phyloP scores from a whole-genome alignment of 441 rosid genomes.

The Hura crepitans region DNA sequence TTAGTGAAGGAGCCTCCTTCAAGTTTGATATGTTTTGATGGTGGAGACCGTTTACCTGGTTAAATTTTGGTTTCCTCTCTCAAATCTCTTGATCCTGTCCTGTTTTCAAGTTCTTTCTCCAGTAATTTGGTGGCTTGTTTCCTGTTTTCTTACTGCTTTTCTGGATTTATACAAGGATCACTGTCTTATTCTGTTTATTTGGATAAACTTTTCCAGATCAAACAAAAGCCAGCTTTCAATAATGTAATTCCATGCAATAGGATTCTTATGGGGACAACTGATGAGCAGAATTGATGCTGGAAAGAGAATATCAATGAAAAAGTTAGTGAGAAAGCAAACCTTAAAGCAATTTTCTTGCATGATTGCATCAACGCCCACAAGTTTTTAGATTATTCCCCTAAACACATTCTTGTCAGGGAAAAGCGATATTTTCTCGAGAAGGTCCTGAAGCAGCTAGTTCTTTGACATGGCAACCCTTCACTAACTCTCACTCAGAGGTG shows the following conservation, averaged over 20 bases:
- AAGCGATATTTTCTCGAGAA: slow-evolving; percentile 20
- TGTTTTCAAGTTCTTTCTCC: slow-evolving; percentile 12
- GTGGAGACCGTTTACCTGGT: slow-evolving; percentile 10
- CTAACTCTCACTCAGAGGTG: slow-evolving; percentile 13
- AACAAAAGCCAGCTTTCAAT: slow-evolving; percentile 29
- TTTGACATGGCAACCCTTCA: slow-evolving; percentile 24
- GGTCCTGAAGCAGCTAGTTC: slow-evolving; percentile 25
- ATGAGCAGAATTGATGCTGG: slow-evolving; percentile 48
- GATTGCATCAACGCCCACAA: slow-evolving; percentile 50
- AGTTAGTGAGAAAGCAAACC: slow-evolving; percentile 34
- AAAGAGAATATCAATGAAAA: slow-evolving; percentile 36
- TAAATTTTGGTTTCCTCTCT: slow-evolving; percentile 9
- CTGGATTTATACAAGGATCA: slow-evolving; percentile 29
- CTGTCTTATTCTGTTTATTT: slow-evolving; percentile 20
- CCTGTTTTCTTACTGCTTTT: slow-evolving; percentile 15
- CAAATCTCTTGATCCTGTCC: slow-evolving; percentile 10
- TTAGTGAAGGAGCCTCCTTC: neutral
- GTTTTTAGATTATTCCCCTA: slow-evolving; percentile 34
- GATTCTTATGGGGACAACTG: slow-evolving; percentile 36
- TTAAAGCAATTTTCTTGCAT: slow-evolving; percentile 33
- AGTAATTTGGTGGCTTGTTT: slow-evolving; percentile 15
- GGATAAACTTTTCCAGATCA: slow-evolving; percentile 31
- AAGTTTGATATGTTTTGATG: no score
- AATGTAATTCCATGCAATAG: slow-evolving; percentile 26
- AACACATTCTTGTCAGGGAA: slow-evolving; percentile 26